Evolutionary conservation across 192 early-diverging fungal genomes (phyloP).

Genomic region (Chytriomyces hyalinus): DNA sequence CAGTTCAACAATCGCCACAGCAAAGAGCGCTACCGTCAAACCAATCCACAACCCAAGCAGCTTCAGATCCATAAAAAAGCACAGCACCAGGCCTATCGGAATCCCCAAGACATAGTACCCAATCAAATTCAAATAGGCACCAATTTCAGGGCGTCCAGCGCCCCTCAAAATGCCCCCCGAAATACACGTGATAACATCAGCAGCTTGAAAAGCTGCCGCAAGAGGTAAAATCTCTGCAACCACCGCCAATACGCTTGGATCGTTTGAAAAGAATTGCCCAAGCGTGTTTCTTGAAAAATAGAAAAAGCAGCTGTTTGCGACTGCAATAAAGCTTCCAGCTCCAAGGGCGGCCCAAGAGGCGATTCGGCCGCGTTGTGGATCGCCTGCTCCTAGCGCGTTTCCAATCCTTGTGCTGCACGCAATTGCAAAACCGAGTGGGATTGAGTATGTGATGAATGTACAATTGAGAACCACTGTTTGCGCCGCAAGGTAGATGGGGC

Average conservation of each 20-base stretch:
- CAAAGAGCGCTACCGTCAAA: slow-evolving; percentile 57
- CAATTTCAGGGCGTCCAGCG: slow-evolving; percentile 73
- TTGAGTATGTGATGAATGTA: slow-evolving; percentile 69
- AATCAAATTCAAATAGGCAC: slow-evolving; percentile 53
- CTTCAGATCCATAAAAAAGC: slow-evolving; percentile 43
- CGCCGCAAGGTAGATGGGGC: slow-evolving; percentile 75
- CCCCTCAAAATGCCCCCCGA: slow-evolving; percentile 74
- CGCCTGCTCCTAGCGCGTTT: slow-evolving; percentile 32
- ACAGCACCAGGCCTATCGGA: slow-evolving; percentile 21
- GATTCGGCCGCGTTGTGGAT: slow-evolving; percentile 2
- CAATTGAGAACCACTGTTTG: slow-evolving; percentile 81
- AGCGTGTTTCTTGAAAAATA: not conserved
- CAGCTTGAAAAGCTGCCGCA: slow-evolving; percentile 64
- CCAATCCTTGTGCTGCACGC: slow-evolving; percentile 82
- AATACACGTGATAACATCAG: slow-evolving; percentile 51
- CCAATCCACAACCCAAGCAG: slow-evolving; percentile 55
- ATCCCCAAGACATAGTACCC: slow-evolving; percentile 36
- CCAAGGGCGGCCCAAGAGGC: not conserved
- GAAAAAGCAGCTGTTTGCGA: slow-evolving; percentile 12
- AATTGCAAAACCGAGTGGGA: slow-evolving; percentile 81
- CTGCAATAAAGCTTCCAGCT: slow-evolving; percentile 4
- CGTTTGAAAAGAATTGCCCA: slow-evolving; percentile 70
- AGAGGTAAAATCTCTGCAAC: slow-evolving; percentile 81
- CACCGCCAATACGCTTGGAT: slow-evolving; percentile 69
- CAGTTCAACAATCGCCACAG: slow-evolving; percentile 50